Evolutionary conservation across 257 asterid genomes (phyloP).

Genomic region (Solanum neorickii): DNA sequence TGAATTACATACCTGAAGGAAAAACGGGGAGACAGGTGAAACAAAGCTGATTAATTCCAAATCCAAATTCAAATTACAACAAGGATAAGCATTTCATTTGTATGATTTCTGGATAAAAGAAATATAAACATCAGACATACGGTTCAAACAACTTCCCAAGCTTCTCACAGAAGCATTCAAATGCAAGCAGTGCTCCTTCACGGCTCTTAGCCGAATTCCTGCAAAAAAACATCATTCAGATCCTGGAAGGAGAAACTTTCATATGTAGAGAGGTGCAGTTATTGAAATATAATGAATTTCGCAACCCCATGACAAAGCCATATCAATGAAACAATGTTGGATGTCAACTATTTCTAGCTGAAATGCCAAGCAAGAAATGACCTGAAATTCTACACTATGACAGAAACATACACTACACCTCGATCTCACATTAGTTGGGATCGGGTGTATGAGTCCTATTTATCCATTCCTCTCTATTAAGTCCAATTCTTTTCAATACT

Average conservation of each 20-base stretch:
- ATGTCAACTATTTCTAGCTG: background rate
- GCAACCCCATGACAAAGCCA: background rate
- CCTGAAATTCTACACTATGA: background rate
- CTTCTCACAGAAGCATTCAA: slow-evolving; percentile 93
- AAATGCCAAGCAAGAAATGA: background rate
- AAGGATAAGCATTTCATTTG: background rate
- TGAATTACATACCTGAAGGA: slow-evolving; percentile 79
- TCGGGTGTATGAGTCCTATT: background rate
- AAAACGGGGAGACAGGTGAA: background rate
- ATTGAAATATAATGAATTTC: background rate
- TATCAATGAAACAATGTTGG: background rate
- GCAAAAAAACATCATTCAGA: slow-evolving; percentile 9
- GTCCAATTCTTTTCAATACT: background rate
- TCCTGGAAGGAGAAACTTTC: background rate
- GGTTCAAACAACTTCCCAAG: slow-evolving; percentile 97
- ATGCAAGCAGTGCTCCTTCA: slow-evolving; percentile 92
- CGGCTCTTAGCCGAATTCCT: slow-evolving; percentile 90
- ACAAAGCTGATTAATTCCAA: background rate
- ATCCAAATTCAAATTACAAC: background rate
- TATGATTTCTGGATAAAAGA: background rate
- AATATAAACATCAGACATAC: slow-evolving; percentile 33
- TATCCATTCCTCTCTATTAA: background rate
- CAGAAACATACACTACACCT: background rate
- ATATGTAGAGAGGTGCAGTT: background rate
- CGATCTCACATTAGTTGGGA: background rate